phyloP scores from a whole-genome alignment of 805 yeast genomes.

The Myxozyma sirexii region DNA sequence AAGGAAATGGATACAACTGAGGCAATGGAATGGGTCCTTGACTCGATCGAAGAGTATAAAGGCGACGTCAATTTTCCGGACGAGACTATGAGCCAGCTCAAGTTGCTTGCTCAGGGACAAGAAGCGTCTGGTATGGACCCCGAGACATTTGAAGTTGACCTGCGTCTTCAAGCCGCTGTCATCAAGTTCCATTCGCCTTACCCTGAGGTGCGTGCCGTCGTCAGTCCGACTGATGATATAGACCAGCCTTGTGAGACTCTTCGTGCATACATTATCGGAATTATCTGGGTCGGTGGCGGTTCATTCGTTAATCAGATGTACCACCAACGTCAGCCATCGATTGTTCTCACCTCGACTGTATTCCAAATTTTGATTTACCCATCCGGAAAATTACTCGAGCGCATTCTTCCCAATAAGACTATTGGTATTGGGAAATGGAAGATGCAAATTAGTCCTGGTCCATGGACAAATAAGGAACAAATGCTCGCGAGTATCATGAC shows the following conservation, averaged over 20 bases:
- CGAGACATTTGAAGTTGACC: slow-evolving; percentile 14
- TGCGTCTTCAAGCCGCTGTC: slow-evolving; percentile 19
- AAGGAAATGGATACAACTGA: slow-evolving; percentile 4
- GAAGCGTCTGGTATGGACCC: slow-evolving; percentile 14
- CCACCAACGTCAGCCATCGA: slow-evolving; percentile 57
- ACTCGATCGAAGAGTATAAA: slow-evolving; percentile 37
- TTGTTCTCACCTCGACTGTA: slow-evolving; percentile 54
- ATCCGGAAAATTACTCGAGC: slow-evolving; percentile 52
- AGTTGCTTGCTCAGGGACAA: slow-evolving; percentile 15
- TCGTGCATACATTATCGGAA: slow-evolving; percentile 55
- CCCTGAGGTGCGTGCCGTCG: slow-evolving; percentile 52
- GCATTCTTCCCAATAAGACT: slow-evolving; percentile 50
- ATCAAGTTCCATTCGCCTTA: slow-evolving; percentile 39
- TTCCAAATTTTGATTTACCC: slow-evolving; percentile 64
- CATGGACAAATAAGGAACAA: slow-evolving; percentile 67
- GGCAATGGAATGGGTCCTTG: slow-evolving; percentile 8
- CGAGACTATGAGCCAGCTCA: slow-evolving; percentile 43
- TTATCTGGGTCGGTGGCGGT: slow-evolving; percentile 57
- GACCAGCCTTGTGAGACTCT: slow-evolving; percentile 52
- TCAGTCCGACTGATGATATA: slow-evolving; percentile 48
- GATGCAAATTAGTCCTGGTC: slow-evolving; percentile 59
- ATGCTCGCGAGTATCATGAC: slow-evolving; percentile 57
- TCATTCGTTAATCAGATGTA: slow-evolving; percentile 62
- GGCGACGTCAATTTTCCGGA: slow-evolving; percentile 52
- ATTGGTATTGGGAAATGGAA: slow-evolving; percentile 53